Evolutionary conservation across 2,329 filamentous ascomycete species (phyloP).

Genomic region (Pestalotiopsis fici): DNA sequence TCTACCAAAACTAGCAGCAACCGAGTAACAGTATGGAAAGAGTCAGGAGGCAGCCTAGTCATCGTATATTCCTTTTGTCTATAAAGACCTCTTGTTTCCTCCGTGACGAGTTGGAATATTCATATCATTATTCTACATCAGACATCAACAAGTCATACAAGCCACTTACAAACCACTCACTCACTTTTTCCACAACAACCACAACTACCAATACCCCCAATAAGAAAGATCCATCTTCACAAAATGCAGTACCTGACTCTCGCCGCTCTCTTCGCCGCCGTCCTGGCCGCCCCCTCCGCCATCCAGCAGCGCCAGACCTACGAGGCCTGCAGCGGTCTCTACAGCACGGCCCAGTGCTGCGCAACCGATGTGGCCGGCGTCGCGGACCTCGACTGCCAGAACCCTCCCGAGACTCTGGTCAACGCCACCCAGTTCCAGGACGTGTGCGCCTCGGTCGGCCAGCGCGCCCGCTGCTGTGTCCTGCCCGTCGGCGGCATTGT

Average conservation of each 20-base stretch:
- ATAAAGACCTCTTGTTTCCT: constrained; percentile 6
- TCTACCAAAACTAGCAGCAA: background rate
- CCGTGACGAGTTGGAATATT: background rate
- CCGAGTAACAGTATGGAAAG: background rate
- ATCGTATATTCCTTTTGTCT: background rate
- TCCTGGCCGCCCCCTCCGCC: constrained; percentile 8
- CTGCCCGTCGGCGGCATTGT: constrained; percentile 44
- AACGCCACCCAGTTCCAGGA: constrained; percentile 42
- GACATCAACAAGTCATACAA: background rate
- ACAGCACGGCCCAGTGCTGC: constrained; percentile 55
- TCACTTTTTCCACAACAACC: background rate
- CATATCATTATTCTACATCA: background rate
- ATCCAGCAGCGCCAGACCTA: constrained; percentile 26
- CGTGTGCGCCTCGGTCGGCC: constrained; percentile 41
- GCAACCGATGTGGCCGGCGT: constrained; percentile 57
- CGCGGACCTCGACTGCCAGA: constrained; percentile 46
- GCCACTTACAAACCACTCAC: background rate
- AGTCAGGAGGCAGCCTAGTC: background rate
- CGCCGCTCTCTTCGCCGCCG: constrained; percentile 9
- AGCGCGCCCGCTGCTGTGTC: constrained; percentile 52
- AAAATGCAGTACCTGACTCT: constrained; percentile 11
- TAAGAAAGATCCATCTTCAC: background rate
- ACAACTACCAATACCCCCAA: background rate
- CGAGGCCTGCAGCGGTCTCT: constrained; percentile 42
- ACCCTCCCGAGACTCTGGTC: constrained; percentile 39